Conservation (phyloP, 139 green algal genomes). For the Zygnema cylindricum region DNA sequence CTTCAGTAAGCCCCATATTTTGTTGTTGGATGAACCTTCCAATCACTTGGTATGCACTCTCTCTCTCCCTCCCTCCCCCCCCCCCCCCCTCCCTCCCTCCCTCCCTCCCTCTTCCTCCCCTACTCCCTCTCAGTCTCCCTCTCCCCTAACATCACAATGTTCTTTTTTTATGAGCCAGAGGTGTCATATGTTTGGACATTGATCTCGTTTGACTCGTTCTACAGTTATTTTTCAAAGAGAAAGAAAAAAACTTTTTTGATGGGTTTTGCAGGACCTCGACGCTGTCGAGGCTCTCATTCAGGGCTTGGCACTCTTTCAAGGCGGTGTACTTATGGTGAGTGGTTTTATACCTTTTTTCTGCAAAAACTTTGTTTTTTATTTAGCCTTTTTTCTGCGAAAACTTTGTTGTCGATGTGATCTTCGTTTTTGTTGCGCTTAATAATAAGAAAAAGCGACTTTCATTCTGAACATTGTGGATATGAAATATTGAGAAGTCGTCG, state of each 20-base stretch:
- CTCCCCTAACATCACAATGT: background rate
- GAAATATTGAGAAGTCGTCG: background rate
- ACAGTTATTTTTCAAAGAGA: background rate
- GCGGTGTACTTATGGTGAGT: constrained; percentile 64
- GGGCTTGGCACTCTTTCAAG: constrained; percentile 65
- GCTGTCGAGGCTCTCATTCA: constrained; percentile 69
- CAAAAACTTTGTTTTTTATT: background rate
- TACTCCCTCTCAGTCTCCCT: background rate
- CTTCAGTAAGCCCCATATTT: constrained; percentile 69
- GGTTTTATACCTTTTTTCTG: background rate
- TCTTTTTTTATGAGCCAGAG: background rate
- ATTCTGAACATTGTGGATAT: too few species aligned
- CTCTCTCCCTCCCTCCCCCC: background rate
- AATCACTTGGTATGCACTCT: constrained; percentile 66
- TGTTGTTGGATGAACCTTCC: constrained; percentile 70
- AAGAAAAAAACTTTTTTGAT: background rate
- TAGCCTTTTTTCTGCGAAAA: background rate
- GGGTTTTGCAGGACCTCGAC: constrained; percentile 64
- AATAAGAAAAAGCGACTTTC: too few species aligned
- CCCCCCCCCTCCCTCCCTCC: background rate
- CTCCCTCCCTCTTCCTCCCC: constrained; percentile 20
- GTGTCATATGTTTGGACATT: too few species aligned
- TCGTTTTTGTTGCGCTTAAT: background rate
- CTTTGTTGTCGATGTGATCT: background rate
- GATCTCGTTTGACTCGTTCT: too few species aligned